A percentile compares a stretch with the other conserved stretches of the same genome.
These are phyloP conservation scores for Sporothrix inflata DNA, from an alignment of 2,329 filamentous ascomycete species.

Conservation along the genomic window DNA sequence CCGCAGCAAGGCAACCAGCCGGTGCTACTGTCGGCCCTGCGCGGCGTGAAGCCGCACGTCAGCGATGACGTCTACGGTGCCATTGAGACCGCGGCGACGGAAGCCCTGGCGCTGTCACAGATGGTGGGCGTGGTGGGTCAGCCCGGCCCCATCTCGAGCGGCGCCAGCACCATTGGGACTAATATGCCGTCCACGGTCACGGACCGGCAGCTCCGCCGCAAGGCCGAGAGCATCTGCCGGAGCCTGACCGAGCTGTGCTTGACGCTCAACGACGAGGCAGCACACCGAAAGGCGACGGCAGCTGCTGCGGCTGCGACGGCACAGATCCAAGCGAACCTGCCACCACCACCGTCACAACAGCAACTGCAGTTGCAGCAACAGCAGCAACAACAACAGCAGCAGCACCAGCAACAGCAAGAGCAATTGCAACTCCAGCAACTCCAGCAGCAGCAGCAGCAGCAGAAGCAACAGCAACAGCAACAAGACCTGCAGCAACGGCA, in stretches of 20 bases:
- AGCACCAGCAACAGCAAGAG: not conserved
- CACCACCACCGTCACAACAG: not conserved
- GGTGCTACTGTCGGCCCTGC: conserved; percentile 76
- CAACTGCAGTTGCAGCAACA: not conserved
- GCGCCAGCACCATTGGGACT: conserved; percentile 63
- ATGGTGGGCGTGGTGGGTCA: conserved; percentile 76
- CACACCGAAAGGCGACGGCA: conserved; percentile 42
- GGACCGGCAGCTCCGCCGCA: conserved; percentile 84
- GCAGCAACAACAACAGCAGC: not conserved
- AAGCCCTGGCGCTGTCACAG: conserved; percentile 77
- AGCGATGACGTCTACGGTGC: conserved; percentile 73
- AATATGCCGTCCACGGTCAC: conserved; percentile 55
- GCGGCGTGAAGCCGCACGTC: conserved; percentile 73
- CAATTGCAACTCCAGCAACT: not conserved
- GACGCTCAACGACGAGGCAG: conserved; percentile 69
- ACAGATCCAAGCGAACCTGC: conserved; percentile 11
- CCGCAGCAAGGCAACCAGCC: conserved; percentile 41
- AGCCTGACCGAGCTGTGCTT: conserved; percentile 91
- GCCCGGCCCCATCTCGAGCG: conserved; percentile 68
- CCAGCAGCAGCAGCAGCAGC: not conserved
- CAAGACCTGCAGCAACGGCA: conserved; percentile 29
- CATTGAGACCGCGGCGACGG: conserved; percentile 78
- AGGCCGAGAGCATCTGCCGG: conserved; percentile 90
- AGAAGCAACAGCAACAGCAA: not conserved
- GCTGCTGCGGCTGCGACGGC: conserved; percentile 10